Base-by-base conservation (phyloP, 306 rosid genomes). In the Vachellia collinsii region DNA sequence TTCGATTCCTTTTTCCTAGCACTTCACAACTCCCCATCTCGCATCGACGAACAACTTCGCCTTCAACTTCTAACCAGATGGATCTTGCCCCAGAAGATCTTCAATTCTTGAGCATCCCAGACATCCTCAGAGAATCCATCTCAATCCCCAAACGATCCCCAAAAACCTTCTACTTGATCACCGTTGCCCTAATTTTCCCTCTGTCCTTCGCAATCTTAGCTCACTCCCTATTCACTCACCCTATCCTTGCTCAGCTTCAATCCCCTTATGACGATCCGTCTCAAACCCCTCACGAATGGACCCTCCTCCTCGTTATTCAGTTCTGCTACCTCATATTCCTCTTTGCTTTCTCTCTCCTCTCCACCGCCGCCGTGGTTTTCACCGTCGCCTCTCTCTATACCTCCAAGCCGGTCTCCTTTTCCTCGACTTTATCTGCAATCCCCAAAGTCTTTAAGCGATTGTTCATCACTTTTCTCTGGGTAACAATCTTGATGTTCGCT, bases 301-400 rank as follows among this genome's bases (percentile, higher is more conserved):
- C 97, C 76, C 75, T 92, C 36, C 96, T 95, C 50, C 90, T 95
- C 51, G 8, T 84, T 75, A 72, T 95, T 75, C 99, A 92, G 29
- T 95, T 95, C 84, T 85, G 75, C 70, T 95, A 95, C 90, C 97
- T 95, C 80, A 85, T 92, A 22, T 95, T 95, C 81, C 99, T 95
- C 83, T 92, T 91, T 58, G 97, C 94, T 3, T 93, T 95, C 89
- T 95, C 99, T 43, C 98, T 95, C 70, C 91, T 95, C 77, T 89
- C 99, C 89, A 93, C 97, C 1, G 99, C 99, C 5, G 99, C 97
- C 19, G 90, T 90, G 1, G 99, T 95, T 59, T 95, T 93, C 97
- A 95, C 97, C 39, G 98, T 88, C 8, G 99, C 99, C 4, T 95
- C 99, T 1, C 90, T 95, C 73, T 95, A 93, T 73, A 93, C 99